Evolutionary conservation across 163 green algal species (phyloP), one percentile per base, ranked within the genome.

Genomic region (Chlamydomonas reinhardtii): DNA sequence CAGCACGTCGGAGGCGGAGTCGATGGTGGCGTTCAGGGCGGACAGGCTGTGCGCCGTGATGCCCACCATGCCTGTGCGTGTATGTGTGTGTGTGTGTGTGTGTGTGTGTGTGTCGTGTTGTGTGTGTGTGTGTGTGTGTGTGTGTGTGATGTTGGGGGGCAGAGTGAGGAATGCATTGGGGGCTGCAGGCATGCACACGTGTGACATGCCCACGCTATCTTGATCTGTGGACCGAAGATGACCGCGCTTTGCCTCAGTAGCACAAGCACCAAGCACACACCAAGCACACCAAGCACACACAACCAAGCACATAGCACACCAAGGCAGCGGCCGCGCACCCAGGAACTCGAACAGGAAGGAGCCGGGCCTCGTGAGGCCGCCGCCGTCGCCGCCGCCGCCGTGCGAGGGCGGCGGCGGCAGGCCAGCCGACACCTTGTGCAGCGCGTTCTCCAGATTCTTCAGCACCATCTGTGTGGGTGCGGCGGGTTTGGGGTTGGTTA

Each of bases 261-360:
- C 5, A 17, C 48, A 9, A 56, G 48, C 9, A 14, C 9, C 48
- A 56, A 14, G 1, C 11, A 9, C 48, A 12, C 11, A 2, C 11
- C 9, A 9, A 56, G 48, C 48, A 2, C 48, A 9, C 17, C 48
- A 9, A 19, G 48, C 48, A n/a, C n/a, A n/a, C n/a, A n/a, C n/a
- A n/a, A n/a, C n/a, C n/a, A n/a, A n/a, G n/a, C n/a, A n/a, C n/a
- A n/a, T n/a, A 56, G 48, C 48, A 2, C 48, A 9, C 11, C 48
- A 5, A 48, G 39, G 5, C 48, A 19, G 48, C 5, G 48, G 11
- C 48, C 12, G 12, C 20, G 76, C 56, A 2, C 39, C 76, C 37
- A 94, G 86, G 73, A 94, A 90, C 37, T 92, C 73, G 68, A 94
- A 91, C 64, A 94, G 80, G 61, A 77, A 92, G 62, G 37, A 66